Evolutionary conservation across 768 basidiomycete genomes (phyloP), one percentile per base, ranked within the genome.

Genomic region (Suillus lakei): DNA sequence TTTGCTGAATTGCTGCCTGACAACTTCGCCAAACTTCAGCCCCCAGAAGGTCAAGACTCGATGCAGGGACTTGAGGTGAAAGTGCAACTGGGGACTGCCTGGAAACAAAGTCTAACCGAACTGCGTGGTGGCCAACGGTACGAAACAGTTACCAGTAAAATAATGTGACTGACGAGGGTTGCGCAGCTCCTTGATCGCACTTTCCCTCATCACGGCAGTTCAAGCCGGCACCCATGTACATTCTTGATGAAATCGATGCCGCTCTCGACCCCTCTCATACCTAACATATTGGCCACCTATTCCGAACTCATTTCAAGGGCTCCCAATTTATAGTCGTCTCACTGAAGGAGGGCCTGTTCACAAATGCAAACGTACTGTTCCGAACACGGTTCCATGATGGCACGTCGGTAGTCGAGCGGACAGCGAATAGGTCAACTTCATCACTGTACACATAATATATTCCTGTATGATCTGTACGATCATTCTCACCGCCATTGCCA

Each of bases 151-250:
- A 18, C 55, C 51, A 32, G 44, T 48, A 15, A 5, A 48, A 38
- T 39, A 60, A 51, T 60, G 39, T 56, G 60, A 69, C 21, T 41
- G 43, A 68, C 32, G 10, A 21, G 54, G 55, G 23, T 50, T 36
- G 44, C 48, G 28, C 70, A 99, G 96, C 69, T 99, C 98, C 0
- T 85, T 99, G 68, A 99, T 99, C 73, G 98, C 98, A 0, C 86
- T 99, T 1, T 99, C 97, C 13, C 85, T 99, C 46, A 99, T 99
- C 81, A 97, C 99, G 96, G 92, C 98, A 98, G 76, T 98, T 98
- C 85, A 98, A 98, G 74, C 96, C 97, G 9, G 96, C 97, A 16
- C 97, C 96, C 3, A 96, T 99, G 95, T 99, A 99, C 78, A 99
- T 99, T 74, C 86, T 99, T 10, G 98, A 99, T 79, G 98, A 99